Conservation (phyloP, 495 filamentous ascomycete species). For the Trichoderma erinaceum region DNA sequence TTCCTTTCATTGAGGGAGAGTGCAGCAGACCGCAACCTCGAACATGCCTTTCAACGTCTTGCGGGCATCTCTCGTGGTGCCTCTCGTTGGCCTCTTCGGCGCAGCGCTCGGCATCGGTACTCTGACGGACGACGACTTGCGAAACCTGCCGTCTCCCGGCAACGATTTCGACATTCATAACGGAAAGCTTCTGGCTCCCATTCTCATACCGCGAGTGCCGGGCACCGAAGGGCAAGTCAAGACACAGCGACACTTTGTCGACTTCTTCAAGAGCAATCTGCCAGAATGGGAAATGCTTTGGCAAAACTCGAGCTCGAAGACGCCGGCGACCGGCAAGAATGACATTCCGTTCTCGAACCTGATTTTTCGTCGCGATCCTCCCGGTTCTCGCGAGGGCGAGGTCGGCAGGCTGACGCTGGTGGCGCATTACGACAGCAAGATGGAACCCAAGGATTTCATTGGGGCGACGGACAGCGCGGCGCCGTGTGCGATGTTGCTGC, state of each 20-base stretch:
- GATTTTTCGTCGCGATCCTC: constrained; percentile 83
- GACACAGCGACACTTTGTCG: constrained; percentile 73
- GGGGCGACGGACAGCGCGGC: constrained; percentile 90
- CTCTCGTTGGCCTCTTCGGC: constrained; percentile 28
- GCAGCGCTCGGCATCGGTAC: constrained; percentile 57
- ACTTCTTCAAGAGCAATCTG: constrained; percentile 68
- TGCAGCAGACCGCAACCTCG: background rate
- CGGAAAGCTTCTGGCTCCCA: constrained; percentile 74
- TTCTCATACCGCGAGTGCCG: constrained; percentile 83
- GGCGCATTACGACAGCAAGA: constrained; percentile 89
- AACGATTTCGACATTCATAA: constrained; percentile 74
- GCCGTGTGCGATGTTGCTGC: constrained; percentile 88
- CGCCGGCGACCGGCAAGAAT: constrained; percentile 61
- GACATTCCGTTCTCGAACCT: constrained; percentile 81
- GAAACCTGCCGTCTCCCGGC: constrained; percentile 58
- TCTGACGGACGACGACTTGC: constrained; percentile 66
- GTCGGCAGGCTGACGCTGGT: constrained; percentile 77
- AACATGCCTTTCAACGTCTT: background rate
- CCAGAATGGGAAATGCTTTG: constrained; percentile 73
- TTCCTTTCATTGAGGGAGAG: background rate
- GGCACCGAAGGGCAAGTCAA: constrained; percentile 70
- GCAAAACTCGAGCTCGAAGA: constrained; percentile 80
- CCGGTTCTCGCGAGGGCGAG: constrained; percentile 66
- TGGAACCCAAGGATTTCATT: constrained; percentile 79
- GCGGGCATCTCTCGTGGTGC: background rate